These are phyloP conservation scores for Pichia deserticola DNA, from an alignment of 805 yeast species.

Conservation along the genomic window DNA sequence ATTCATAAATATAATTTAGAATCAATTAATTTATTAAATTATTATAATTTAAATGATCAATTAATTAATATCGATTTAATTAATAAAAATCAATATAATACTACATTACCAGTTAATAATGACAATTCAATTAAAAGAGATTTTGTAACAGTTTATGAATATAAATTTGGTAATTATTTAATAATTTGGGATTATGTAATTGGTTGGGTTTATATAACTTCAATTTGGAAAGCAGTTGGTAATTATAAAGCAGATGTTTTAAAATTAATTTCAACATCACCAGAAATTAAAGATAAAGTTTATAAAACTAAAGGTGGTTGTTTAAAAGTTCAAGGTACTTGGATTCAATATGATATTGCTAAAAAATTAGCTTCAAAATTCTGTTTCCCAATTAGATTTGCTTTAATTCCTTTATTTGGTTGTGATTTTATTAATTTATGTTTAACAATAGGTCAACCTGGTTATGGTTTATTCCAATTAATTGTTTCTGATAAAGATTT, in stretches of 20 bases:
- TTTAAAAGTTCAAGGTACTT: constrained; percentile 88
- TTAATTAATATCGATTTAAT: constrained; percentile 18
- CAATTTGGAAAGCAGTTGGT: constrained; percentile 75
- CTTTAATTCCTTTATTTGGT: constrained; percentile 78
- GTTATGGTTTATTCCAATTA: constrained; percentile 56
- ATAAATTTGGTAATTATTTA: constrained; percentile 60
- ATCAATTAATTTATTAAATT: constrained; percentile 11
- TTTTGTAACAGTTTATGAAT: constrained; percentile 65
- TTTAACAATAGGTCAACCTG: constrained; percentile 49
- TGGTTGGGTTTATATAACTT: constrained; percentile 83
- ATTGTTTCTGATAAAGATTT: constrained; percentile 25
- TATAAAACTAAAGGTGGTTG: constrained; percentile 85
- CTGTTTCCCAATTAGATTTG: constrained; percentile 69
- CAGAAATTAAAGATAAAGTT: constrained; percentile 54
- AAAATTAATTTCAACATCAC: constrained; percentile 57
- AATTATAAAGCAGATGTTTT: constrained; percentile 71
- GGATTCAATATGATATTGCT: constrained; percentile 74
- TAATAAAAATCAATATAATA: constrained; percentile 49
- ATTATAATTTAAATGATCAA: constrained; percentile 15
- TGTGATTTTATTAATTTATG: constrained; percentile 54
- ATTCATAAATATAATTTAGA: constrained; percentile 16
- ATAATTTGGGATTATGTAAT: constrained; percentile 81
- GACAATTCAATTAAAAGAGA: constrained; percentile 30
- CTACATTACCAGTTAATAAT: constrained; percentile 50
- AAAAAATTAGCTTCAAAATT: constrained; percentile 60